Base-by-base conservation (phyloP, 805 yeast genomes). In the Maudiozyma barnettii region DNA sequence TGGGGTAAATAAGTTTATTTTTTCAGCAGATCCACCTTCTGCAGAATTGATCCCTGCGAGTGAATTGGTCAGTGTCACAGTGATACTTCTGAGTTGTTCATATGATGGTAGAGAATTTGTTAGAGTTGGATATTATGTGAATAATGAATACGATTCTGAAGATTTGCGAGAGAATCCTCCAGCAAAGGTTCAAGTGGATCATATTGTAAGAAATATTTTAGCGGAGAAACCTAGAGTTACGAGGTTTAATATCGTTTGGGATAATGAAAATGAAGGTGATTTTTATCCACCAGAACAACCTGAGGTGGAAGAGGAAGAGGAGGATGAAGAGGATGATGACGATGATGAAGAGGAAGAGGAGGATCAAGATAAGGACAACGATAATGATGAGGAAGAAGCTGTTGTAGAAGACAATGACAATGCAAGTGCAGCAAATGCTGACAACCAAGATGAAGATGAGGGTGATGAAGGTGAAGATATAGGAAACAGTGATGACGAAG, bases 141-240 rank as follows among this genome's bases (percentile, higher is more conserved):
- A 93, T 68, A 93, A 93, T 67, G 99, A 93, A 61, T 93, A 93
- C 59, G 97, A 91, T 60, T 74, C 82, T 14, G 98, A 91, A 61
- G 98, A 93, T 57, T 68, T 93, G 58, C 76, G 96, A 48, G 96
- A 89, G 60, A 87, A 85, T 54, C 97, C 97, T 1, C 98, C 98
- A 2, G 78, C 82, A 1, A 87, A 89, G 61, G 96, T 91, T 1
- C 96, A 87, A 59, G 89, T 91, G 4, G 96, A 88, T 49, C 93
- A 85, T 59, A 96, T 93, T 38, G 95, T 87, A 26, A 78, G 99
- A 60, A 93, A 91, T 66, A 85, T 93, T 35, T 72, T 93, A 49
- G 98, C 98, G 4, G 98, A 93, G 63, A 93, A 93, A 69, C 99
- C 99, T 39, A 75, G 98, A 55, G 99, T 93, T 38, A 93, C 99